phyloP scores from a whole-genome alignment of 116 monocot genomes.

The Thalassia testudinum region DNA sequence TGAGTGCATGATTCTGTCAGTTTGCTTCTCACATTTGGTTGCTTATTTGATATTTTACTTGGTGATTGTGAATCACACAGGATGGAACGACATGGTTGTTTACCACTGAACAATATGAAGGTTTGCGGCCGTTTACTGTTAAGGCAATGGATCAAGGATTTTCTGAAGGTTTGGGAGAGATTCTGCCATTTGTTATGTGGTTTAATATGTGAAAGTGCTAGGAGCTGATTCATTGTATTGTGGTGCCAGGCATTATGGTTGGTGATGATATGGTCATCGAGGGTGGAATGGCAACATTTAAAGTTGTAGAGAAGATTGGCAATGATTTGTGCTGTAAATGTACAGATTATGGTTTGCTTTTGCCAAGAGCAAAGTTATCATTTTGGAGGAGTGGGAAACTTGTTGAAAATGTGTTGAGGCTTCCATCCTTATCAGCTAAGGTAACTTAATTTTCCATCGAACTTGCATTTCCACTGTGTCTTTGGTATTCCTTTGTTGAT shows the following conservation, averaged over 20 bases:
- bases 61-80: slow-evolving; percentile 7
- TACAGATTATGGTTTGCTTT: slow-evolving; percentile 37
- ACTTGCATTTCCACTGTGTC: too few species aligned
- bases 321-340: slow-evolving; percentile 38
- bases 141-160: slow-evolving; percentile 27
- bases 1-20: not conserved
- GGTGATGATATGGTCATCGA: slow-evolving; percentile 45
- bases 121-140: slow-evolving; percentile 24
- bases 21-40: not conserved
- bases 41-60: slow-evolving; percentile 1
- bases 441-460: slow-evolving; percentile 6
- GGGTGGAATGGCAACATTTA: slow-evolving; percentile 50
- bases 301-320: slow-evolving; percentile 39
- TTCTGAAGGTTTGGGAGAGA: slow-evolving; percentile 20
- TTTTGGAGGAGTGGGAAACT: slow-evolving; percentile 42
- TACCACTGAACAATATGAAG: slow-evolving; percentile 25
- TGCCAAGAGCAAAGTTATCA: slow-evolving; percentile 39
- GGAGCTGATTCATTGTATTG: not conserved
- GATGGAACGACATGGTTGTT: slow-evolving; percentile 41
- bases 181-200: not conserved
- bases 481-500: too few species aligned
- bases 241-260: slow-evolving; percentile 22
- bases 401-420: slow-evolving; percentile 14
- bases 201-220: not conserved
- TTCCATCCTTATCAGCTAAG: slow-evolving; percentile 35